These are phyloP conservation scores for Spatholobus suberectus DNA, from an alignment of 306 rosid species.

Conservation along the genomic window DNA sequence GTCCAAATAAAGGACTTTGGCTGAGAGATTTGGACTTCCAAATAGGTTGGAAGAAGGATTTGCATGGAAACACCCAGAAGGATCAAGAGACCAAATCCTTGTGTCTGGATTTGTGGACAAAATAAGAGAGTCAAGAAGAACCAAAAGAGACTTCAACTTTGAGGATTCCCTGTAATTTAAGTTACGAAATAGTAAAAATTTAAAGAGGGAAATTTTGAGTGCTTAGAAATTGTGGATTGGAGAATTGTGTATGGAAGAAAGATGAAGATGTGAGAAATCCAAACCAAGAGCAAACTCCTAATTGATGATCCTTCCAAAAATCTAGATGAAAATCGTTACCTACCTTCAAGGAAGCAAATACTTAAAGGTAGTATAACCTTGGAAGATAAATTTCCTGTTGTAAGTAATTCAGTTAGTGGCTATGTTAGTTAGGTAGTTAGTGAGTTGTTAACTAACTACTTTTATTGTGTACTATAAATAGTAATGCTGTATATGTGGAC, in stretches of 20 bases:
- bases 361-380: neutral
- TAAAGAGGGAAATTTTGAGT: neutral
- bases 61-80: neutral
- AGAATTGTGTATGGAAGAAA: neutral
- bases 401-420: no score
- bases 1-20: neutral
- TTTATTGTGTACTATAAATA: no score
- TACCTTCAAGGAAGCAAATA: neutral
- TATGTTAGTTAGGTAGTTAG: no score
- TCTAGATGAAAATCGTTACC: neutral
- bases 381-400: conserved; percentile 1
- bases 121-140: neutral
- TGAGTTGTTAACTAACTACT: no score
- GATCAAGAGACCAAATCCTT: neutral
- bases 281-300: neutral
- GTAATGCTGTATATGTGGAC: no score
- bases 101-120: neutral
- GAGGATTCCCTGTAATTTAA: neutral
- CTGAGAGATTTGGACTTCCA: neutral
- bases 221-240: neutral
- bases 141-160: neutral
- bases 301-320: neutral
- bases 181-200: neutral
- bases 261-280: neutral
- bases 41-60: no score